These are phyloP conservation scores for Crithidia thermophila DNA, from an alignment of 208 protist species.

Conservation along the genomic window DNA sequence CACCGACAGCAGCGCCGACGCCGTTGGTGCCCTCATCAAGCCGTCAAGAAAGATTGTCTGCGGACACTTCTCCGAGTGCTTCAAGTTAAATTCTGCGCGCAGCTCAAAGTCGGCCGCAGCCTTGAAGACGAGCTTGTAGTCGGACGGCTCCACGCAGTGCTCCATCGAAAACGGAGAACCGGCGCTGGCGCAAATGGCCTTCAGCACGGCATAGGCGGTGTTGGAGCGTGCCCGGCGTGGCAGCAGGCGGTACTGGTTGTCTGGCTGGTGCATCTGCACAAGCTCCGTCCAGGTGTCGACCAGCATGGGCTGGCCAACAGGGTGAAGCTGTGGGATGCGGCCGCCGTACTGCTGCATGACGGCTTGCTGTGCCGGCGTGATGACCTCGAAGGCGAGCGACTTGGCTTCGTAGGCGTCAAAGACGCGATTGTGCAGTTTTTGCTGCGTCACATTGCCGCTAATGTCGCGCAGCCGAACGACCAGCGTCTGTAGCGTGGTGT, in stretches of 20 bases:
- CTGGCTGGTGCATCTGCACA: conserved; percentile 62
- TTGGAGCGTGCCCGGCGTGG: conserved; percentile 78
- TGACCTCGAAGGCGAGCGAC: conserved; percentile 86
- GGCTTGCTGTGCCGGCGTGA: conserved; percentile 70
- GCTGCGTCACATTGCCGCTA: conserved; percentile 84
- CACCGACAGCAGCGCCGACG: conserved; percentile 70
- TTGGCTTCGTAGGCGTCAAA: conserved; percentile 93
- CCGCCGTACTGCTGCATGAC: conserved; percentile 77
- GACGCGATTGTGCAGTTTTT: conserved; percentile 91
- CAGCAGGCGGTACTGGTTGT: conserved; percentile 85
- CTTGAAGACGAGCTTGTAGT: conserved; percentile 88
- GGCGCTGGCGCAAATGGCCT: conserved; percentile 74
- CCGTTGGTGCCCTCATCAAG: conserved; percentile 59
- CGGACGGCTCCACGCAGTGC: conserved; percentile 79
- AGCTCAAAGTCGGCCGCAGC: conserved; percentile 65
- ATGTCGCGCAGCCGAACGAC: conserved; percentile 85
- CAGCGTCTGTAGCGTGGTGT: conserved; percentile 84
- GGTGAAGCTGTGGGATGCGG: conserved; percentile 73
- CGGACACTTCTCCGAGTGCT: conserved; percentile 69
- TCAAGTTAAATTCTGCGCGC: conserved; percentile 77
- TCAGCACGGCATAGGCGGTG: conserved; percentile 70
- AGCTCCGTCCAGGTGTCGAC: conserved; percentile 85
- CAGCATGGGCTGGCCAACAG: conserved; percentile 72
- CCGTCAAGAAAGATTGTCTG: conserved; percentile 82
- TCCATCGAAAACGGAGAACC: conserved; percentile 89